A percentile compares a stretch with the other conserved stretches of the same genome.
Evolutionary conservation across 352 stramenopile genomes (phyloP).

Genomic region (Phytopythium ostracodes): DNA sequence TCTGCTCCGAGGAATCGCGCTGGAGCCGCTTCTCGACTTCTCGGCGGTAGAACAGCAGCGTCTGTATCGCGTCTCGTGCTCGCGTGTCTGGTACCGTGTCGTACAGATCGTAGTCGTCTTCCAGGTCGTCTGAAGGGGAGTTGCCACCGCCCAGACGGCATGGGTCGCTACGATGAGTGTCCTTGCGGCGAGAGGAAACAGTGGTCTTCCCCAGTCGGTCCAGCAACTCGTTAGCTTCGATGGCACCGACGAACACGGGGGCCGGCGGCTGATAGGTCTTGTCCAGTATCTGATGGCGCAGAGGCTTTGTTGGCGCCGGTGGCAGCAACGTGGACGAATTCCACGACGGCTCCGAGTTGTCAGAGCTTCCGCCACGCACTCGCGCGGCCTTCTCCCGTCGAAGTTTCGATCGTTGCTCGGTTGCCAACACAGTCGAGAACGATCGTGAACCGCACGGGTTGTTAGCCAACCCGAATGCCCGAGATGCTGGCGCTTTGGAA

Average conservation of each 20-base stretch:
- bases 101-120: not conserved
- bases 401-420: conserved; percentile 3
- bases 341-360: conserved; percentile 16
- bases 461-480: not conserved
- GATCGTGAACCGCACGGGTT: not conserved
- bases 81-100: conserved; percentile 19
- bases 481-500: not conserved
- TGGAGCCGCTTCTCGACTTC: conserved; percentile 59
- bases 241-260: conserved; percentile 26
- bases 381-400: not conserved
- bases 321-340: conserved; percentile 53
- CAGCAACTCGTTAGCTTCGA: conserved; percentile 30
- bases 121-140: not conserved
- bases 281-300: conserved; percentile 58
- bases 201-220: conserved; percentile 48
- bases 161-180: not conserved
- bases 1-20: conserved; percentile 13
- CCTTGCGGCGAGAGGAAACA: conserved; percentile 51
- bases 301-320: conserved; percentile 19
- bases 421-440: not conserved
- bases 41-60: conserved; percentile 53
- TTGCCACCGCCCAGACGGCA: not conserved
- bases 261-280: conserved; percentile 47
- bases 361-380: not conserved
- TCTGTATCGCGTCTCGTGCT: conserved; percentile 49